phyloP scores from a whole-genome alignment of 108 stramenopile species.

The Pseudonitzschia delicatissima region DNA sequence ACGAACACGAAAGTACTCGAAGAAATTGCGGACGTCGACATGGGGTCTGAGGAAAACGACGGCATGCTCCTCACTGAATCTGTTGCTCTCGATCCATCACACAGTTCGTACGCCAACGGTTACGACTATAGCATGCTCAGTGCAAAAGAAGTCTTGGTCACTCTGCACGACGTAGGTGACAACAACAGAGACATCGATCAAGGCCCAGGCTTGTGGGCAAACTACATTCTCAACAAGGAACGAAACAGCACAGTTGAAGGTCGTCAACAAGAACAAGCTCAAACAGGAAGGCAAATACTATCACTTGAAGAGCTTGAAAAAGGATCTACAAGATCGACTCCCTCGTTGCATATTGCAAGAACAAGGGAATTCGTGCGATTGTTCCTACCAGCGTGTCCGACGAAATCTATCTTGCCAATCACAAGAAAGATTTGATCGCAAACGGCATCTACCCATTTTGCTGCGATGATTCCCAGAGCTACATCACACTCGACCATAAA shows the following conservation, averaged over 20 bases:
- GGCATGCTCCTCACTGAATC: neutral
- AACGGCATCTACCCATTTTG: neutral
- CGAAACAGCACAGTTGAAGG: neutral
- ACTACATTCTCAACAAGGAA: conserved; percentile 1
- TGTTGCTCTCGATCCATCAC: neutral
- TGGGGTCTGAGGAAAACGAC: neutral
- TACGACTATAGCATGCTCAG: neutral
- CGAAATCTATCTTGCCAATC: neutral
- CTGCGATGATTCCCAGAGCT: conserved; percentile 3
- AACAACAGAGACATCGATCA: neutral
- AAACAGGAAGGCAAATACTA: conserved; percentile 1
- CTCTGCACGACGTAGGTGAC: conserved; percentile 1
- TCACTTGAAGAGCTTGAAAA: neutral
- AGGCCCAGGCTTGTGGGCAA: neutral
- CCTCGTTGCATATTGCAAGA: conserved; percentile 4
- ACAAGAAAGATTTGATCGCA: neutral
- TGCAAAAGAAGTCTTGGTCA: neutral
- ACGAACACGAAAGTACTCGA: neutral
- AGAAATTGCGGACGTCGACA: neutral
- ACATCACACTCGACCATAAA: conserved; percentile 2
- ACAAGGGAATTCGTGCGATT: neutral
- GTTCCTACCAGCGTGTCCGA: neutral
- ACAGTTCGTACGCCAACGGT: neutral
- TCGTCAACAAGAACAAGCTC: neutral
- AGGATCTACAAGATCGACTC: neutral